A percentile compares a stretch with the other conserved stretches of the same genome.
Evolutionary conservation across 768 basidiomycete species (phyloP).

Genomic region (Psilocybe azurescens): DNA sequence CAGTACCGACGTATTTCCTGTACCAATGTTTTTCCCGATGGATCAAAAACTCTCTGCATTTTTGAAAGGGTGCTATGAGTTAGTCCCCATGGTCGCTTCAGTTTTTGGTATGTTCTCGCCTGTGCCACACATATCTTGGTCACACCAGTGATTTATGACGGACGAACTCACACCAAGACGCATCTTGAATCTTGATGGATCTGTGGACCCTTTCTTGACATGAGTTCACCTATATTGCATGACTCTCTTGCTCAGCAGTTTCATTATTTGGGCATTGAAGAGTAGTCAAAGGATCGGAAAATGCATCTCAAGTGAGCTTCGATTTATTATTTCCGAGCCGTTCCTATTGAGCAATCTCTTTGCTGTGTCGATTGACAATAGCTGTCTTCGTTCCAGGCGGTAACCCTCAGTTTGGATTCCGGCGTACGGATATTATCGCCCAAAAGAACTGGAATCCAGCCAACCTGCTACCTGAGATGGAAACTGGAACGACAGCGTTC

Average conservation of each 20-base stretch:
- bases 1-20: constrained; percentile 14
- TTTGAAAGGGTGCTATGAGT: not conserved
- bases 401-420: constrained; percentile 57
- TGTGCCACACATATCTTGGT: constrained; percentile 6
- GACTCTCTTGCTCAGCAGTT: not conserved
- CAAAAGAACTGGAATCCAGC: constrained; percentile 43
- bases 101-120: constrained; percentile 1
- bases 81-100: constrained; percentile 12
- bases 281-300: constrained; percentile 58
- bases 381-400: constrained; percentile 57
- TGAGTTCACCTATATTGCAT: constrained; percentile 32
- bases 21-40: constrained; percentile 12
- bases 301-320: constrained; percentile 53
- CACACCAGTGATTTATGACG: constrained; percentile 51
- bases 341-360: constrained; percentile 54
- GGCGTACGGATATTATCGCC: constrained; percentile 64
- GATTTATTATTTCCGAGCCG: not conserved
- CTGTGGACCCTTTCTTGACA: constrained; percentile 59
- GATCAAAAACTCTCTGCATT: not conserved
- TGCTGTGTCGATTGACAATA: constrained; percentile 59
- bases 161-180: constrained; percentile 50
- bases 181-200: constrained; percentile 55
- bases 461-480: constrained; percentile 43
- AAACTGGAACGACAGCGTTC: constrained; percentile 48
- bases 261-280: constrained; percentile 31